Base-by-base conservation (phyloP, 257 asterid species). In the Solanum sparsipilum region DNA sequence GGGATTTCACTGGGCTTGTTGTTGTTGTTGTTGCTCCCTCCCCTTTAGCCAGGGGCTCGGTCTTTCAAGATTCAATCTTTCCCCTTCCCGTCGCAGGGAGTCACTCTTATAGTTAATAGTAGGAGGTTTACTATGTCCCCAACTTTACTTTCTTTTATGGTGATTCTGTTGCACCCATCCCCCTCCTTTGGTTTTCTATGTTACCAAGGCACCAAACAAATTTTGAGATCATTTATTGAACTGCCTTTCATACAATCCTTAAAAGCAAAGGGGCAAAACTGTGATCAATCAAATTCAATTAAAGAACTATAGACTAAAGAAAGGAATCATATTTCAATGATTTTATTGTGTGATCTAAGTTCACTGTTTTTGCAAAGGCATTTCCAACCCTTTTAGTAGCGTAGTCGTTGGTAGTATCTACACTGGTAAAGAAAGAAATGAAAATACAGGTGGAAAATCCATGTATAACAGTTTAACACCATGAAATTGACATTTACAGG, bases 401-500 rank as follows among this genome's bases (percentile, higher is more conserved):
- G 10, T 18, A 81, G 29, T 46, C 18, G 4, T 46, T 18, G 39
- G 41, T 81, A 31, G 68, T 5, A 27, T 81, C 68, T 46, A 18
- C 70, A 29, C 36, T 46, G 85, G 29, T 38, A 46, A 27, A 46
- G 36, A 36, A 58, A 46, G 39, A 29, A 27, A 81, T 3, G 85
- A 58, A 46, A 16, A 29, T 46, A 46, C 68, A 46, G 9, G 13
- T 46, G 68, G 39, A 44, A 81, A 46, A 29, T 29, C 44, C 41
- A 46, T 20, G 85, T 2, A 18, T 46, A 31, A 79, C 41, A 25
- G 39, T 5, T 81, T 81, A 81, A 48, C 41, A 81, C 20, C 18
- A 5, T 29, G 85, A 81, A 65, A 84, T 85, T 89, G 86, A 60
- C 88, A 38, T 86, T 89, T 91, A 89, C 98, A 96, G 98, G 94